Evolutionary conservation across 2,329 filamentous ascomycete genomes (phyloP).

Genomic region (Elsinoe ampelina): DNA sequence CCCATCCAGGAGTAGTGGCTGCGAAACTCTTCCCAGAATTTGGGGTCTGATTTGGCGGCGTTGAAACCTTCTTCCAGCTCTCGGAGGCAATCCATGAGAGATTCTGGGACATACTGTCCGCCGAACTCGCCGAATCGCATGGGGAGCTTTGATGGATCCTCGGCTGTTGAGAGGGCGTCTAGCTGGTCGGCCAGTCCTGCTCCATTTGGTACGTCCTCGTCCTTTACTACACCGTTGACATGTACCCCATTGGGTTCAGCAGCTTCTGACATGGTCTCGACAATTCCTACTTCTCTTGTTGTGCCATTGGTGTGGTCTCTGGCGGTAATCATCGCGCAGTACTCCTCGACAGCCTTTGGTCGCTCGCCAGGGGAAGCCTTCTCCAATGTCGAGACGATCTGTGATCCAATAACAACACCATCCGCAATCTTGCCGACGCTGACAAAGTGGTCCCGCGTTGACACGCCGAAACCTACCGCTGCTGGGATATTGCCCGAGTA

Average conservation of each 20-base stretch:
- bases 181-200: slow-evolving; percentile 73
- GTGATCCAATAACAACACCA: slow-evolving; percentile 91
- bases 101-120: slow-evolving; percentile 95
- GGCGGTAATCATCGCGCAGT: slow-evolving; percentile 62
- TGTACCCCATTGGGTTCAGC: slow-evolving; percentile 55
- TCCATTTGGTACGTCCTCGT: slow-evolving; percentile 45
- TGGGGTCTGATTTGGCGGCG: slow-evolving; percentile 71
- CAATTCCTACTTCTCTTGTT: slow-evolving; percentile 58
- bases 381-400: slow-evolving; percentile 76
- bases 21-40: slow-evolving; percentile 95
- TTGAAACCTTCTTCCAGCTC: slow-evolving; percentile 90
- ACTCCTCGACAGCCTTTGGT: slow-evolving; percentile 70
- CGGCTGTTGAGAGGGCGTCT: slow-evolving; percentile 62
- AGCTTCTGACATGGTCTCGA: slow-evolving; percentile 57
- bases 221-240: slow-evolving; percentile 59
- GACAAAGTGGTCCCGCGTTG: slow-evolving; percentile 86
- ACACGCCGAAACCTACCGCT: slow-evolving; percentile 92
- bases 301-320: slow-evolving; percentile 36
- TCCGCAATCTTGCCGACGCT: slow-evolving; percentile 77
- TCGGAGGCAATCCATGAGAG: slow-evolving; percentile 89
- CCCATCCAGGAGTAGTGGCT: slow-evolving; percentile 98
- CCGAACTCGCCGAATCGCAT: slow-evolving; percentile 91
- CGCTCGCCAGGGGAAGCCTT: slow-evolving; percentile 58
- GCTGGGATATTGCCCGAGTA: slow-evolving; percentile 86
- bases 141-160: slow-evolving; percentile 51